These are phyloP conservation scores for Ceratobasidium sp. DNA, from an alignment of 1,284 basidiomycete genomes.

Conservation along the genomic window DNA sequence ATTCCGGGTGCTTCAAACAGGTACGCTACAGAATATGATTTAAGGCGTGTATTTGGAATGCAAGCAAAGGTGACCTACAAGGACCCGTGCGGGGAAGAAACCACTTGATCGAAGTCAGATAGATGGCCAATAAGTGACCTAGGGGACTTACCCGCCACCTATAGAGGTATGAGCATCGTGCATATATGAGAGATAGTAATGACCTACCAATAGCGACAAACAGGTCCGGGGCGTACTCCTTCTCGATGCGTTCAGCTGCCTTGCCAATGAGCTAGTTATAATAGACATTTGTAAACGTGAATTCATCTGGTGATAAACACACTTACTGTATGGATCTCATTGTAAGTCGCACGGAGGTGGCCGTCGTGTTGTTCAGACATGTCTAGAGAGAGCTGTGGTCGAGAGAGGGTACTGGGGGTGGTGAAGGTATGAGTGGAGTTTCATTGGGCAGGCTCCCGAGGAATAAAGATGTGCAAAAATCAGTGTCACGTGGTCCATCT, in stretches of 20 bases:
- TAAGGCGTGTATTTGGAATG: background rate
- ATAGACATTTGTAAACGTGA: slow-evolving; percentile 9
- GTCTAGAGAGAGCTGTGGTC: background rate
- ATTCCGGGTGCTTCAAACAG: slow-evolving; percentile 75
- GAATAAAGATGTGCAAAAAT: slow-evolving; percentile 35
- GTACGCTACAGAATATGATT: slow-evolving; percentile 63
- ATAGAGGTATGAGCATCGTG: slow-evolving; percentile 40
- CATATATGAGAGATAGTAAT: slow-evolving; percentile 15
- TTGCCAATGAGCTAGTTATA: slow-evolving; percentile 63
- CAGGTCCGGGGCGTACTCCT: slow-evolving; percentile 74
- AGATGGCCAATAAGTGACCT: slow-evolving; percentile 17
- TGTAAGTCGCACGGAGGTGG: slow-evolving; percentile 76
- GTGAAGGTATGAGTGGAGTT: slow-evolving; percentile 14
- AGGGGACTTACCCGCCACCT: slow-evolving; percentile 76
- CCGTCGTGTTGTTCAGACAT: slow-evolving; percentile 47
- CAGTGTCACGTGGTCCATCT: slow-evolving; percentile 31
- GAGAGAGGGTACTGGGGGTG: background rate
- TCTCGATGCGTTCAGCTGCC: slow-evolving; percentile 64
- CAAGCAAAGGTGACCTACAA: slow-evolving; percentile 56
- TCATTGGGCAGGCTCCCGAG: background rate
- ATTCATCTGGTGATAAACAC: slow-evolving; percentile 5
- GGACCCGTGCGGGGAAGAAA: slow-evolving; percentile 91
- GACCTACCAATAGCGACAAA: slow-evolving; percentile 77
- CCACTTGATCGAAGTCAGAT: slow-evolving; percentile 59
- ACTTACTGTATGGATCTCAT: slow-evolving; percentile 69